phyloP scores from a whole-genome alignment of 2,329 filamentous ascomycete genomes.

The Colletotrichum noveboracense region DNA sequence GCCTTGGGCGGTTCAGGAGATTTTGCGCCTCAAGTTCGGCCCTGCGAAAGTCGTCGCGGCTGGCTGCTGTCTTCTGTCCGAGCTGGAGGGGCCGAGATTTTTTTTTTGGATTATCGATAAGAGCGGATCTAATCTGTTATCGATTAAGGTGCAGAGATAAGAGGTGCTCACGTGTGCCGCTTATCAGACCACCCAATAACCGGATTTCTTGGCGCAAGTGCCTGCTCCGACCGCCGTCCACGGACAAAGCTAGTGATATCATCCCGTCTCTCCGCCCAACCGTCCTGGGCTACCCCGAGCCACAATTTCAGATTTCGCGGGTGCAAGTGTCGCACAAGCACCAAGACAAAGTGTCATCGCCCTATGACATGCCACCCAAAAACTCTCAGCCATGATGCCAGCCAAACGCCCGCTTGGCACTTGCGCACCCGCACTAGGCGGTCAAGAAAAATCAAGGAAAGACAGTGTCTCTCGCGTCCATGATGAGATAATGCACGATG shows the following conservation, averaged over 20 bases:
- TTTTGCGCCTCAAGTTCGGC: neutral
- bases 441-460: neutral
- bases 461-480: neutral
- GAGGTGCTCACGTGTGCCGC: neutral
- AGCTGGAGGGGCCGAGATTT: conserved; percentile 20
- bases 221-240: conserved; percentile 18
- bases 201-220: conserved; percentile 4
- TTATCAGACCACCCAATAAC: neutral
- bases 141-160: neutral
- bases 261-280: conserved; percentile 10
- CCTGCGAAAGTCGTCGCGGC: neutral
- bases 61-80: neutral
- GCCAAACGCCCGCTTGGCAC: neutral
- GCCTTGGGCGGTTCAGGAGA: neutral
- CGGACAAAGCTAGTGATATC: conserved; percentile 18
- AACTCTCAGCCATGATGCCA: conserved; percentile 11
- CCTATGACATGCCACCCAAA: conserved; percentile 7
- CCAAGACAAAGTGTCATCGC: neutral
- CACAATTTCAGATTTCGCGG: neutral
- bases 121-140: neutral
- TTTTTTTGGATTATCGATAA: conserved; percentile 17
- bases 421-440: neutral
- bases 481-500: neutral
- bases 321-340: neutral
- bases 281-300: neutral